phyloP scores from a whole-genome alignment of 2,329 filamentous ascomycete genomes.

The Calonectria crousiana region DNA sequence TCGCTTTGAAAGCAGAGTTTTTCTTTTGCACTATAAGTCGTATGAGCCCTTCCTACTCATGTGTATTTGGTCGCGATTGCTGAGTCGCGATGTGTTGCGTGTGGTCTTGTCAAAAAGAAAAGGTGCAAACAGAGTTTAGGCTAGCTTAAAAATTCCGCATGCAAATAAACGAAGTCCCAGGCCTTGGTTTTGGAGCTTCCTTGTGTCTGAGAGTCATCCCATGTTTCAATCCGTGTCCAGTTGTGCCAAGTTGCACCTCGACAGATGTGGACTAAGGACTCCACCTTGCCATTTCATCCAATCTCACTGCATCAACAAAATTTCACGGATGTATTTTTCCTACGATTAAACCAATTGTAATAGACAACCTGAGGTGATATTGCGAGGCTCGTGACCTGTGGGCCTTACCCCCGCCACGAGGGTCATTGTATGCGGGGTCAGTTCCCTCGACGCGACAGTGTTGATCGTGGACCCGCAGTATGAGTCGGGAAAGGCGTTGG shows the following conservation, averaged over 20 bases:
- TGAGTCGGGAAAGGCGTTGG: neutral
- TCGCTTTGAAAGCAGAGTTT: no score
- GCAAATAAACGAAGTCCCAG: neutral
- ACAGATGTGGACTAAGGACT: neutral
- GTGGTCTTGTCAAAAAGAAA: neutral
- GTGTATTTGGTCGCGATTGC: no score
- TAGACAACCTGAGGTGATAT: neutral
- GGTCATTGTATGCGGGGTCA: neutral
- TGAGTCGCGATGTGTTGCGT: no score
- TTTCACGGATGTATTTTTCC: neutral
- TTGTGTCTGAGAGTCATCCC: neutral
- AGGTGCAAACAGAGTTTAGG: neutral
- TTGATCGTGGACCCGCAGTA: neutral
- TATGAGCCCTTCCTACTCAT: no score
- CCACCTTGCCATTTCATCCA: neutral
- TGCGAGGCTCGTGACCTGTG: neutral
- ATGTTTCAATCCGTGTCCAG: neutral
- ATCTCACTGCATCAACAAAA: neutral
- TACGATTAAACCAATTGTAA: neutral
- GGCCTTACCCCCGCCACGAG: neutral
- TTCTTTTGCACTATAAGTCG: no score
- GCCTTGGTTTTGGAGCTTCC: neutral
- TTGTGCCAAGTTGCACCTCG: neutral
- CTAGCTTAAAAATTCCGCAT: neutral
- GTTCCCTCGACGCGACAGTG: neutral